Conservation (phyloP, 2,329 filamentous ascomycete genomes). For the Hypoxylon sp. region DNA sequence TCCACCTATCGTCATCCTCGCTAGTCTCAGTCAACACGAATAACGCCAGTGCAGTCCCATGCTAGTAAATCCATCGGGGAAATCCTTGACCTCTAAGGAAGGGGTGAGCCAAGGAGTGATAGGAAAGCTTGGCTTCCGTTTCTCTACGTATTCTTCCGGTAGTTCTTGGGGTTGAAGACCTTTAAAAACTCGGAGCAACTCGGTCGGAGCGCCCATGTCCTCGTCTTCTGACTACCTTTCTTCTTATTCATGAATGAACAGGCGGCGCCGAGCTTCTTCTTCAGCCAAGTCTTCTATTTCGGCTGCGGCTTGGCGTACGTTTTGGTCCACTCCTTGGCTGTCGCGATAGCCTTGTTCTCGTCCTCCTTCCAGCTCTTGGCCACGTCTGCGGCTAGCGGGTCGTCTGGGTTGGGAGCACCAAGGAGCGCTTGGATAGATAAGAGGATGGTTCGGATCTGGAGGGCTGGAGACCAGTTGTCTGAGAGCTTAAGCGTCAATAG, state of each 20-base stretch:
- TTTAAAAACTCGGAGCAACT: neutral
- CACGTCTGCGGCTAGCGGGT: constrained; percentile 97
- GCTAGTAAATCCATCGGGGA: constrained; percentile 25
- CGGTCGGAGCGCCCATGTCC: neutral
- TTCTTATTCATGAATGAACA: neutral
- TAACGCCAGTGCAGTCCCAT: constrained; percentile 32
- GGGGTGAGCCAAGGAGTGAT: neutral
- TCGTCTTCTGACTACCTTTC: neutral
- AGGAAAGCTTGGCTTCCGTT: neutral
- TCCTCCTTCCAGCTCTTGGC: constrained; percentile 99
- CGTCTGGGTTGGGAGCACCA: constrained; percentile 96
- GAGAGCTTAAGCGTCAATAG: constrained; percentile 31
- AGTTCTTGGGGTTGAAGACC: neutral
- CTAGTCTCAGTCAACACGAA: constrained; percentile 18
- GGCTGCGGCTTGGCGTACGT: constrained; percentile 76
- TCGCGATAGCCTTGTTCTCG: constrained; percentile 90
- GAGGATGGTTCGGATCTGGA: constrained; percentile 98
- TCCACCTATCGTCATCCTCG: neutral
- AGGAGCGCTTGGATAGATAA: constrained; percentile 97
- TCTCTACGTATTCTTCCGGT: constrained; percentile 3
- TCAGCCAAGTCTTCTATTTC: constrained; percentile 45
- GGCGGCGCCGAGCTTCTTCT: constrained; percentile 31
- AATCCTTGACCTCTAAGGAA: neutral
- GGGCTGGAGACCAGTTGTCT: constrained; percentile 99
- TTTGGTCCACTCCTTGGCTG: constrained; percentile 91